Percentiles rank a stretch among this genome's conserved stretches.
These are phyloP conservation scores for Pseudopyricularia cyperi DNA, from an alignment of 2,329 filamentous ascomycete species.

Conservation along the genomic window DNA sequence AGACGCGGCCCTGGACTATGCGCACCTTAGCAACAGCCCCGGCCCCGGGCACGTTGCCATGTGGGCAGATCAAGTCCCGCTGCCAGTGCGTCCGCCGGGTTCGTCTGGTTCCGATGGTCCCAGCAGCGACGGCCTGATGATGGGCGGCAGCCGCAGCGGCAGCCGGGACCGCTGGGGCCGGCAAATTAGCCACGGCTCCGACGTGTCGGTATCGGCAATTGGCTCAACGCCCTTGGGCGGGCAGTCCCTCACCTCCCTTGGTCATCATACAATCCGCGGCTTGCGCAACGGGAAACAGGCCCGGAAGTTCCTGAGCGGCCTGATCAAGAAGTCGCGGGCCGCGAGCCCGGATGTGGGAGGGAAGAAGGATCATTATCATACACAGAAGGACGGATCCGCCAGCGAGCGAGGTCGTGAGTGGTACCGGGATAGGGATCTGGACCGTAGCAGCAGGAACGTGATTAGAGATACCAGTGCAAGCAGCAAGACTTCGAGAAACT, in stretches of 20 bases:
- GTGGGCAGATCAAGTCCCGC: constrained; percentile 12
- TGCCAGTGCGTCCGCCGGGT: constrained; percentile 24
- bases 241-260: constrained; percentile 9
- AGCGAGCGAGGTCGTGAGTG: constrained; percentile 10
- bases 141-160: constrained; percentile 10
- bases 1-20: constrained; percentile 34
- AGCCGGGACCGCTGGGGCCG: constrained; percentile 9
- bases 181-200: constrained; percentile 17
- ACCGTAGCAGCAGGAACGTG: neutral
- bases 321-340: constrained; percentile 20
- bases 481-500: constrained; percentile 1
- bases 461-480: constrained; percentile 1
- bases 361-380: constrained; percentile 7
- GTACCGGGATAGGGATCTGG: constrained; percentile 4
- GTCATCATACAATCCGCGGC: constrained; percentile 16
- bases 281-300: constrained; percentile 24
- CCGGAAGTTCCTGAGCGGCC: constrained; percentile 26
- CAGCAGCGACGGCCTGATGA: constrained; percentile 4
- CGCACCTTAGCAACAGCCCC: constrained; percentile 21
- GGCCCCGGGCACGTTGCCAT: constrained; percentile 8
- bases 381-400: neutral
- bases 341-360: constrained; percentile 14
- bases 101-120: constrained; percentile 37
- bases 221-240: neutral
- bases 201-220: constrained; percentile 10